A percentile compares a stretch with the other conserved stretches of the same genome.
Evolutionary conservation across 2,329 filamentous ascomycete species (phyloP).

Genomic region (Trichoderma asperellum): DNA sequence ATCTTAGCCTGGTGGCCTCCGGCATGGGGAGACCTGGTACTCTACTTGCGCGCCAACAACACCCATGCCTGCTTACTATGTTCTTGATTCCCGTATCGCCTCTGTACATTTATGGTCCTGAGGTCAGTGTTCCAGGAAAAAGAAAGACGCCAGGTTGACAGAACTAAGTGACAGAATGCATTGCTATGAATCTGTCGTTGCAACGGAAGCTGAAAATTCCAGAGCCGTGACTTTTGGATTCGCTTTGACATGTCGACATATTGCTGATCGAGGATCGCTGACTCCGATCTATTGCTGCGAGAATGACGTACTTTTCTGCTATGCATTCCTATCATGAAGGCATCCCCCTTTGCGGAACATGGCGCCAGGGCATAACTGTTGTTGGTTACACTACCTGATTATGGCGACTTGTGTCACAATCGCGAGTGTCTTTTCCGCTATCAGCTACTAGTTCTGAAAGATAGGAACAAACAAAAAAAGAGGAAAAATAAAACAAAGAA

Average conservation of each 20-base stretch:
- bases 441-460: neutral
- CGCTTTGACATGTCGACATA: constrained; percentile 24
- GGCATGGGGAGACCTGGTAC: constrained; percentile 16
- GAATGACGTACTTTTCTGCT: constrained; percentile 18
- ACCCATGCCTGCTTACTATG: constrained; percentile 21
- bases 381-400: neutral
- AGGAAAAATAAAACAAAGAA: neutral
- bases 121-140: constrained; percentile 21
- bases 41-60: constrained; percentile 3
- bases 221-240: constrained; percentile 28
- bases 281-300: constrained; percentile 13
- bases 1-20: constrained; percentile 13
- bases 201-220: constrained; percentile 15
- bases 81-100: constrained; percentile 20
- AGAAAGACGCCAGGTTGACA: constrained; percentile 10
- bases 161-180: constrained; percentile 18
- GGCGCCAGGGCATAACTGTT: neutral
- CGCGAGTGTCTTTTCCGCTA: constrained; percentile 1
- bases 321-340: constrained; percentile 5
- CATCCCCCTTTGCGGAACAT: neutral
- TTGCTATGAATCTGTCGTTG: constrained; percentile 15
- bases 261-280: constrained; percentile 11
- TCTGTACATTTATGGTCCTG: constrained; percentile 13
- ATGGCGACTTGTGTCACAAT: constrained; percentile 1
- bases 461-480: neutral